Evolutionary conservation across 768 basidiomycete species (phyloP).

Genomic region (Calocera cornea): DNA sequence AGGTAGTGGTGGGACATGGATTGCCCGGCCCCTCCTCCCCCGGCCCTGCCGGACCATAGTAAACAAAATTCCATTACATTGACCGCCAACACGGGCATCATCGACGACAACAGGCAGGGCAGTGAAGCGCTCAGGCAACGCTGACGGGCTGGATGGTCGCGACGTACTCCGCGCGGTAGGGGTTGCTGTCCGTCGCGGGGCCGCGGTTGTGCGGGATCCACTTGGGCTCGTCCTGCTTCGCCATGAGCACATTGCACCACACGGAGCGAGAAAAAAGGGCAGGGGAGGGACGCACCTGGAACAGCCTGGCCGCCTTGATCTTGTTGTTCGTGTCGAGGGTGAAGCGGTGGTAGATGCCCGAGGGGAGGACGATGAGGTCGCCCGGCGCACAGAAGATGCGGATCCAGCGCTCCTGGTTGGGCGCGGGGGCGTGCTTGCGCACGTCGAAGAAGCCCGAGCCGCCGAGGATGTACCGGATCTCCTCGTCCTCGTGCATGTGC

Average conservation of each 20-base stretch:
- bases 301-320: slow-evolving; percentile 68
- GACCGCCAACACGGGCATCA: not conserved
- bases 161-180: slow-evolving; percentile 43
- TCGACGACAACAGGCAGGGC: too few species aligned
- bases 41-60: too few species aligned
- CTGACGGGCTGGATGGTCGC: not conserved
- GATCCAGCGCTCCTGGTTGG: slow-evolving; percentile 51
- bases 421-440: slow-evolving; percentile 23
- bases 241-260: not conserved
- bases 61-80: not conserved
- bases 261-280: not conserved
- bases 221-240: slow-evolving; percentile 69
- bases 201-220: slow-evolving; percentile 70
- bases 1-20: too few species aligned
- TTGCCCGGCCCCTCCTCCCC: too few species aligned
- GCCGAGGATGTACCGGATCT: slow-evolving; percentile 74
- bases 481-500: slow-evolving; percentile 93
- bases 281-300: slow-evolving; percentile 43
- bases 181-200: slow-evolving; percentile 47
- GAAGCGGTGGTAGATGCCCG: slow-evolving; percentile 91
- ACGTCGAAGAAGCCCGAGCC: slow-evolving; percentile 93
- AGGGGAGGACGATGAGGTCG: slow-evolving; percentile 75
- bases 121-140: not conserved
- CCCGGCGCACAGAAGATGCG: slow-evolving; percentile 60
- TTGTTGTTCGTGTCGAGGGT: slow-evolving; percentile 64